phyloP scores from a whole-genome alignment of 1,284 basidiomycete species.

The Baeospora myosura region DNA sequence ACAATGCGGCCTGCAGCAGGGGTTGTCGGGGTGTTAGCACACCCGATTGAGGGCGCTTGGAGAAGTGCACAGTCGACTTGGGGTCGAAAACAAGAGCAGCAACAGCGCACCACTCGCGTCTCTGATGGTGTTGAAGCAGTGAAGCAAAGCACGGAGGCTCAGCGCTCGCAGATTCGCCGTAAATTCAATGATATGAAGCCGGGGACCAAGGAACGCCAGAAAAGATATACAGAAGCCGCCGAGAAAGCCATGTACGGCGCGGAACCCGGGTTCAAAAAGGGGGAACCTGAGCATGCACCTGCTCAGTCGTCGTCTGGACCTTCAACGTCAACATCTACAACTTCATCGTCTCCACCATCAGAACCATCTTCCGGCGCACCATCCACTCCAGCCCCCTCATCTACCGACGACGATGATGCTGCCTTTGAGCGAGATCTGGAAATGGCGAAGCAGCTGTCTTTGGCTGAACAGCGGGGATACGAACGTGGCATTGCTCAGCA shows the following conservation, averaged over 20 bases:
- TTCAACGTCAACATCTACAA: not conserved
- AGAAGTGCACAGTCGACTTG: slow-evolving; percentile 26
- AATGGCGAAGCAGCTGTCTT: slow-evolving; percentile 28
- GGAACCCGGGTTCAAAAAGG: slow-evolving; percentile 11
- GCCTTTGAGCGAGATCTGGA: slow-evolving; percentile 28
- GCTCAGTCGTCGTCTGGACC: not conserved
- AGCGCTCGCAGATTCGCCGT: slow-evolving; percentile 29
- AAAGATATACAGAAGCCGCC: slow-evolving; percentile 26
- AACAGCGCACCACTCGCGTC: slow-evolving; percentile 26
- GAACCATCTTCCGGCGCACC: not conserved
- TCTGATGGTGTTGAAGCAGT: slow-evolving; percentile 32
- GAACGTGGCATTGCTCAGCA: too few species aligned
- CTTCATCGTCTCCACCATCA: not conserved
- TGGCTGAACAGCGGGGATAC: slow-evolving; percentile 22
- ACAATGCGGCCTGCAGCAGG: slow-evolving; percentile 39
- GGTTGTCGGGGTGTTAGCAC: slow-evolving; percentile 33
- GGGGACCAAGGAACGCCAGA: slow-evolving; percentile 26
- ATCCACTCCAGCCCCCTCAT: not conserved
- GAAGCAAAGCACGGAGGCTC: slow-evolving; percentile 21
- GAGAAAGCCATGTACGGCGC: slow-evolving; percentile 23
- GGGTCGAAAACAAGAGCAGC: slow-evolving; percentile 23
- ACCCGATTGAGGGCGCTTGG: slow-evolving; percentile 37
- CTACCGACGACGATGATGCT: slow-evolving; percentile 19
- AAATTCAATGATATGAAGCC: slow-evolving; percentile 30
- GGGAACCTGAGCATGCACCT: not conserved